Base-by-base conservation (phyloP, 257 asterid species). In the Misopates orontium region DNA sequence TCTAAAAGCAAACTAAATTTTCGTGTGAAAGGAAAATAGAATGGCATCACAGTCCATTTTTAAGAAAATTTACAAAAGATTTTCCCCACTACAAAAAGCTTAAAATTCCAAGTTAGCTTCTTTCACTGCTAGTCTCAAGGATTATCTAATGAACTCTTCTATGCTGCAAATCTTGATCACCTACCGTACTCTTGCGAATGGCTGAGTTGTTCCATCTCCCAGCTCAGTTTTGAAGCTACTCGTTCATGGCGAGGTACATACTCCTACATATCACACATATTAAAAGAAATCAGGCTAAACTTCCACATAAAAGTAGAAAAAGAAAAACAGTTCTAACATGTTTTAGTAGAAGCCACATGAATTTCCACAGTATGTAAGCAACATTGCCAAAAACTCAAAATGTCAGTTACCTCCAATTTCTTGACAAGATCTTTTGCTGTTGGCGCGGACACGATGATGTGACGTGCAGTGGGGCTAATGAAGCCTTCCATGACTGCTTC, bases 401-500 rank as follows among this genome's bases (percentile, higher is more conserved):
- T 56, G 62, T 31, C 44, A 53, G n/a, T 60, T 77, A 88, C 98
- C 97, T 92, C 98, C 78, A 92, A 62, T 73, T 89, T 86, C 82
- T 81, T 84, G 80, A 92, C 95, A 36, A 92, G 85, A 65, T 92
- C 96, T 73, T 60, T 81, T 24, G 96, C 79, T 16, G 95, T 82
- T 18, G 97, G 89, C n/a, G 98, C 97, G 39, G 98, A 92, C 2
- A 92, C 83, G 54, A 92, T 85, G 63, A 92, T 92, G 64, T 92
- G 88, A 5, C 97, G 97, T 66, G 98, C 98, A 40, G 42, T 87
- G 1, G 96, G 96, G 70, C 79, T 66, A 55, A 92, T 85, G 83
- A 92, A 92, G 4, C 95, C 98, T 72, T 92, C 98, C 82, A 87
- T 91, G 5, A 88, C 97, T 11, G 97, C 97, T 78, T 88, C 83